Percentiles rank a stretch among this genome's conserved stretches.
phyloP scores from a whole-genome alignment of 2,329 filamentous ascomycete species.

The Hymenoscyphus fructigenus region DNA sequence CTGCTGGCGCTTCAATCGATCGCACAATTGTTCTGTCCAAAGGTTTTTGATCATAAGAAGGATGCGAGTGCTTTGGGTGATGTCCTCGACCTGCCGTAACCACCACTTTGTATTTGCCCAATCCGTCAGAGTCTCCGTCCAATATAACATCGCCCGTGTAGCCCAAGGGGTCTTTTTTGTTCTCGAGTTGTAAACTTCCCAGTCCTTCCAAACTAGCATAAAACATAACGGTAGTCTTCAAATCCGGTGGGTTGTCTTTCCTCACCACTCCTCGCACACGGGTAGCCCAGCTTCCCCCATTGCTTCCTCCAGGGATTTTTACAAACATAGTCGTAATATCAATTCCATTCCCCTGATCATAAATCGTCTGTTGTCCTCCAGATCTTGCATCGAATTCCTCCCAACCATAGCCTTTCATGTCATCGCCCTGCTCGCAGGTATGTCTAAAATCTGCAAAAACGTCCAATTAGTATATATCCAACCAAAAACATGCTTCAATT shows the following conservation, averaged over 20 bases:
- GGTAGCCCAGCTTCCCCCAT: conserved; percentile 91
- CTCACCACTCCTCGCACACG: conserved; percentile 80
- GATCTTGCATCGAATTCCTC: conserved; percentile 90
- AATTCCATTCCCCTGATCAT: conserved; percentile 82
- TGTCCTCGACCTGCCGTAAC: conserved; percentile 69
- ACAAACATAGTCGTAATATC: conserved; percentile 93
- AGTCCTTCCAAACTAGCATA: conserved; percentile 79
- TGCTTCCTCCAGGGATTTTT: conserved; percentile 80
- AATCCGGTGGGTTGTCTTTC: conserved; percentile 61
- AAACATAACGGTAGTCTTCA: conserved; percentile 78
- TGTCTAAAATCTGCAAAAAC: conserved; percentile 71
- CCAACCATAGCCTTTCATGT: conserved; percentile 96
- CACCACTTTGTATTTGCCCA: conserved; percentile 78
- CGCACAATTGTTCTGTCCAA: conserved; percentile 74
- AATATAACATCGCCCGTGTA: conserved; percentile 64
- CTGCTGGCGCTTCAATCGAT: conserved; percentile 64
- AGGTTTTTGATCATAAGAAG: conserved; percentile 65
- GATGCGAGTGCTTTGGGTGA: conserved; percentile 63
- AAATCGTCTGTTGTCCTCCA: conserved; percentile 86
- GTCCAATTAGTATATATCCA: conserved; percentile 18
- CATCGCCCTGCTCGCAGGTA: conserved; percentile 93
- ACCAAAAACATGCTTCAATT: neutral
- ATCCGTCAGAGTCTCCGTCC: conserved; percentile 64
- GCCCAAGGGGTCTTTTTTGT: conserved; percentile 52
- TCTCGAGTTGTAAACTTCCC: conserved; percentile 62